Conservation (phyloP, 2,329 filamentous ascomycete genomes). For the Paecilomyces sp. region DNA sequence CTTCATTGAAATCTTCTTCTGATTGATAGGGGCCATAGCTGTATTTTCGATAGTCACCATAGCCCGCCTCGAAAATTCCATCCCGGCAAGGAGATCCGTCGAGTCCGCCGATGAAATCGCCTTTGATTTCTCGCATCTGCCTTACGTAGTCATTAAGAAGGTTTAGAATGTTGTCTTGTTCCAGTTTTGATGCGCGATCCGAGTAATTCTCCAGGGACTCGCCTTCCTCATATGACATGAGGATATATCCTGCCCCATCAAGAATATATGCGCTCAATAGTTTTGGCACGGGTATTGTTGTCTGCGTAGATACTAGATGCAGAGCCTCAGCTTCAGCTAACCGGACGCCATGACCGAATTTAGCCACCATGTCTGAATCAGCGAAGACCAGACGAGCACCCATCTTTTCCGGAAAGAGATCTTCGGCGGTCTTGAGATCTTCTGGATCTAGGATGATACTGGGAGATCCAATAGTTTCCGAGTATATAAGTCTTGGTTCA, state of each 20-base stretch:
- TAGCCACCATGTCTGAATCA: conserved; percentile 8
- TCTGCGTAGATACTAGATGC: conserved; percentile 7
- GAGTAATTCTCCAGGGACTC: conserved; percentile 8
- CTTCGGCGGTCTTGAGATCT: conserved; percentile 2
- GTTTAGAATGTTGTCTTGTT: conserved; percentile 3
- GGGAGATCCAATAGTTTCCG: conserved; percentile 7
- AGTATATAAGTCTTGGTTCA: conserved; percentile 7
- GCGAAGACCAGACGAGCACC: conserved; percentile 6
- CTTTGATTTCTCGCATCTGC: conserved; percentile 7
- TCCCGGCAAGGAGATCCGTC: conserved; percentile 8
- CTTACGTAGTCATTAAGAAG: conserved; percentile 7
- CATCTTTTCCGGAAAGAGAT: conserved; percentile 8
- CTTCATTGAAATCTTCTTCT: conserved; percentile 9
- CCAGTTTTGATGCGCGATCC: conserved; percentile 6
- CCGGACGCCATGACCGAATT: conserved; percentile 9
- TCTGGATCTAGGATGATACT: conserved; percentile 7
- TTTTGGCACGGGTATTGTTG: conserved; percentile 6
- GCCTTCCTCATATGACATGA: conserved; percentile 9
- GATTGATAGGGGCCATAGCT: conserved; percentile 8
- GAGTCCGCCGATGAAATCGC: conserved; percentile 7
- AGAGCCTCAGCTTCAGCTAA: conserved; percentile 10
- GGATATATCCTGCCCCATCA: conserved; percentile 7
- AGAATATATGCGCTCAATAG: conserved; percentile 9
- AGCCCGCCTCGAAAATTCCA: conserved; percentile 10
- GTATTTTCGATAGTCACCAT: conserved; percentile 4